A percentile compares a stretch with the other conserved stretches of the same genome.
Conservation (phyloP, 306 rosid genomes). For the Quercus berberidifolia region DNA sequence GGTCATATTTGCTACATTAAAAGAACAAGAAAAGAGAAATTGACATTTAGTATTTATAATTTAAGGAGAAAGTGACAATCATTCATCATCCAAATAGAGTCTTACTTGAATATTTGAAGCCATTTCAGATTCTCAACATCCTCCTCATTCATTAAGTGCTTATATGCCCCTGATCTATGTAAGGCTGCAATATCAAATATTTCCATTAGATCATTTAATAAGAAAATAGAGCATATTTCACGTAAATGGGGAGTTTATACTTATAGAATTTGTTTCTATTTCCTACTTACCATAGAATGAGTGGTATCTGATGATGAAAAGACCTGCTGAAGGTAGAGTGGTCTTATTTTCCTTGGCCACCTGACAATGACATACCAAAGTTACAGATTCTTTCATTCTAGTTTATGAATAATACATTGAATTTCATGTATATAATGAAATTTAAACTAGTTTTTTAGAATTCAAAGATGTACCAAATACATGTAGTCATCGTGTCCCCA, state of each 20-base stretch:
- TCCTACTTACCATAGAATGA: constrained; percentile 63
- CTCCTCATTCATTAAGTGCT: constrained; percentile 71
- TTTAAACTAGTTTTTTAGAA: background rate
- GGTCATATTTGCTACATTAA: constrained; percentile 68
- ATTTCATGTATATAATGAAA: no score
- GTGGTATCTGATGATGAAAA: constrained; percentile 82
- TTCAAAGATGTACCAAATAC: constrained; percentile 54
- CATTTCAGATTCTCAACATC: constrained; percentile 73
- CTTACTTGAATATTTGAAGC: constrained; percentile 74
- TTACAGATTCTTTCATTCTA: background rate
- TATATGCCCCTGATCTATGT: constrained; percentile 61
- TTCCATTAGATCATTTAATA: background rate
- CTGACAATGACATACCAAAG: constrained; percentile 27
- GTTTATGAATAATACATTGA: background rate
- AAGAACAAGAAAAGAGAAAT: background rate
- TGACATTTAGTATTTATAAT: background rate
- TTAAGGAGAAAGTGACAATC: background rate
- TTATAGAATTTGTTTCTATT: background rate
- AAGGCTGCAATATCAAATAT: constrained; percentile 47
- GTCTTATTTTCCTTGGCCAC: constrained; percentile 68
- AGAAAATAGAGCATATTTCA: background rate
- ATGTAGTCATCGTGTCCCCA: constrained; percentile 95
- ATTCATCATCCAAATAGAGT: background rate
- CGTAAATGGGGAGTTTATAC: no score
- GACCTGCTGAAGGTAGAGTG: constrained; percentile 75